Base-by-base conservation (phyloP, 1,284 basidiomycete species). In the Apiotrichum sp. region DNA sequence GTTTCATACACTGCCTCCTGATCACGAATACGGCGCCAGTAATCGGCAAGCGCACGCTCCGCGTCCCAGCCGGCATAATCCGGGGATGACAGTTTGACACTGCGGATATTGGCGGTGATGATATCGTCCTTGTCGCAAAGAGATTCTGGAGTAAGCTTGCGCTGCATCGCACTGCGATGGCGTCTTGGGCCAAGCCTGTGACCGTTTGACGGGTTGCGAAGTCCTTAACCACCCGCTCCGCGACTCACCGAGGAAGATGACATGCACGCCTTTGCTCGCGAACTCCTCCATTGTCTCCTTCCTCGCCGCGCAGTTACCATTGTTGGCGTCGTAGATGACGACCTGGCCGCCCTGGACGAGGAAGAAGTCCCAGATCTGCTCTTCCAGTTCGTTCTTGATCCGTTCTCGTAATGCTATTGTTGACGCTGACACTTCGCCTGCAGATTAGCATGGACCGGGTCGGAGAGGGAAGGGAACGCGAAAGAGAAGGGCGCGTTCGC, bases 301-400 rank as follows among this genome's bases (percentile, higher is more conserved):
- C 50, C 96, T 80, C 39, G 82, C 81, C 44, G 80, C 81, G 47
- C 81, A 80, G 9, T 84, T 86, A 1, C 92, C 91, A 68, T 98
- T 98, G 73, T 98, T 98, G n/a, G 96, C 96, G 72, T 99, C 96
- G 78, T 98, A 98, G 59, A 99, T 93, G 36, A 95, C 91, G 14
- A 98, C 93, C 73, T 99, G 95, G 0, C 93, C 93, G 3, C 80
- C 77, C 49, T 80, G 76, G 2, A 79, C 79, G 62, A 84, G 82
- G 78, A 96, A 98, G 76, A 89, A 96, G 59, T 92, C 85, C 82
- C 85, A 86, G 45, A 98, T 92, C 52, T 86, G 80, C 68, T 88
- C 81, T 75, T 98, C 92, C 63, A 96, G 88, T 14, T 87, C 89
- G 2, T 82, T 80, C 51, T 86, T 83, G 59, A 97, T 85, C 60